Base-by-base conservation (phyloP, 2,329 filamentous ascomycete species). In the Chalaropsis thielavioides region DNA sequence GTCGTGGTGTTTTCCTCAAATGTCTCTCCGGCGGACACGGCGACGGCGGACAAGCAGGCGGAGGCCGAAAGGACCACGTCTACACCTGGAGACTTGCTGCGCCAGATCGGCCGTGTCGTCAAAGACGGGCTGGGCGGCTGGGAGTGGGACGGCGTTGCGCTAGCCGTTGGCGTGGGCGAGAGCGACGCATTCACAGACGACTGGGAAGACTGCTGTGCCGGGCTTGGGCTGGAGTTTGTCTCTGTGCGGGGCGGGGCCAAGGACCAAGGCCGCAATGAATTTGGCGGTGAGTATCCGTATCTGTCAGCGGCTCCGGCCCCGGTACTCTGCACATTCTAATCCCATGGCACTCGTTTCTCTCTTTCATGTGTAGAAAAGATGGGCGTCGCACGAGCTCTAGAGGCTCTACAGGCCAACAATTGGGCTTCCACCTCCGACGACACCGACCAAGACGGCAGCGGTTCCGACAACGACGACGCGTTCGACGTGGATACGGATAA, bases 401-500 rank as follows among this genome's bases (percentile, higher is more conserved):
- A 88, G 70, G 85, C 84, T 0, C 73, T 88, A 15, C 80, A 87
- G 70, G 77, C 83, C 17, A 88, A 87, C 70, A 84, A 87, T 72
- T 88, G 85, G 85, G 70, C 73, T 63, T 67, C 74, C 0, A 73
- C 75, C 24, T 76, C 66, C 69, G 70, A 49, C 61, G 51, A 31
- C 22, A 15, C 6, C 17, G 67, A 70, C 11, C 69, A 71, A 15
- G 71, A 70, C 7, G 70, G 68, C 4, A 71, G 49, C 17, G 74
- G 76, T 62, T 67, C 70, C 10, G 71, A 72, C 10, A 70, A 72
- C 31, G 71, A 71, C 11, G 71, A 73, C 1, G 72, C 70, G 13
- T 70, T 72, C 2, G 73, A 75, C 1, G 68, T 80, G 3, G 76
- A 82, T 65, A 77, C 77, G 0, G 76, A 80, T 66, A 77, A 73